A percentile compares a stretch with the other conserved stretches of the same genome.
Conservation (phyloP, 257 asterid genomes). For the Phtheirospermum japonicum region DNA sequence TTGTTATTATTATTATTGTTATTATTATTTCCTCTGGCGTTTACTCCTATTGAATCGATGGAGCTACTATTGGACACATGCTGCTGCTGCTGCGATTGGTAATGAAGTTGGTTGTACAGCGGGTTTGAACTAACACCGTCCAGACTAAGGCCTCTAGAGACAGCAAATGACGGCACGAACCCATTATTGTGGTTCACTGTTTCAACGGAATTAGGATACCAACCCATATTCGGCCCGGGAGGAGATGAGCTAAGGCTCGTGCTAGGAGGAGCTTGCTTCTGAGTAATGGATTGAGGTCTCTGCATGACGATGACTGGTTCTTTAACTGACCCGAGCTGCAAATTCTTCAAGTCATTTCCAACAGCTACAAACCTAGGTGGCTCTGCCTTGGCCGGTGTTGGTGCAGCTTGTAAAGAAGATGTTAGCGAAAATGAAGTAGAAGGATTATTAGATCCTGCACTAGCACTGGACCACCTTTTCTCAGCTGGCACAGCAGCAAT, state of each 20-base stretch:
- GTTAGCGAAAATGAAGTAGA: constrained; percentile 42
- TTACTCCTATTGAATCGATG: no score
- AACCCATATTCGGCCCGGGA: constrained; percentile 39
- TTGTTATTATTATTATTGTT: no score
- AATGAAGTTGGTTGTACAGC: constrained; percentile 41
- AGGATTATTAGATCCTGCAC: constrained; percentile 11
- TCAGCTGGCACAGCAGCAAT: constrained; percentile 32
- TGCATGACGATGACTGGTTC: constrained; percentile 62
- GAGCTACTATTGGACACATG: constrained; percentile 36
- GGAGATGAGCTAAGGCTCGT: constrained; percentile 49
- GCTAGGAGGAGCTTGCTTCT: constrained; percentile 38
- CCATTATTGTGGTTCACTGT: constrained; percentile 37
- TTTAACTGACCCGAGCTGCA: constrained; percentile 64
- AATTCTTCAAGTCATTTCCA: constrained; percentile 53
- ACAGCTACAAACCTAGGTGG: constrained; percentile 34
- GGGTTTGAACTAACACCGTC: constrained; percentile 34
- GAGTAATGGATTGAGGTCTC: constrained; percentile 43
- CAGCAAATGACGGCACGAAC: constrained; percentile 38
- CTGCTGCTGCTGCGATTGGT: constrained; percentile 46
- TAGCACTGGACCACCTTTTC: constrained; percentile 27
- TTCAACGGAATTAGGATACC: constrained; percentile 41
- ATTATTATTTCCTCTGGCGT: no score
- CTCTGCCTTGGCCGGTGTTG: constrained; percentile 45
- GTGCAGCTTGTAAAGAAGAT: constrained; percentile 40
- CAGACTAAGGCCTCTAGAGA: constrained; percentile 37